phyloP scores from a whole-genome alignment of 2,329 filamentous ascomycete species.

The Diatrype stigma region DNA sequence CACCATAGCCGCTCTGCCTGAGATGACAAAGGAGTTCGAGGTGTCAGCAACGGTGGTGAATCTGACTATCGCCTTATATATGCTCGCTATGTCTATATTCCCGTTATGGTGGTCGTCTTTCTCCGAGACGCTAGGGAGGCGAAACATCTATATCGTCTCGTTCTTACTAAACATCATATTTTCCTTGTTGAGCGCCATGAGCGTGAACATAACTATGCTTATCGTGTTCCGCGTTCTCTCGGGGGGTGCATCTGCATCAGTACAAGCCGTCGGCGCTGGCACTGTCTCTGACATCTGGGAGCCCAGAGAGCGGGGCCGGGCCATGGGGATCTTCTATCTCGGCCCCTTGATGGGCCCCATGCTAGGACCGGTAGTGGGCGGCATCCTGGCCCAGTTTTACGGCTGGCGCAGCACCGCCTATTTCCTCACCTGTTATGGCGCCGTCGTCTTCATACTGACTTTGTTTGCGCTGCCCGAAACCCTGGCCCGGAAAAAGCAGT shows the following conservation, averaged over 20 bases:
- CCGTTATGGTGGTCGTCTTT: constrained; percentile 86
- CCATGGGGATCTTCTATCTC: constrained; percentile 82
- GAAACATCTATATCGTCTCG: constrained; percentile 73
- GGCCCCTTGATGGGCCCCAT: constrained; percentile 73
- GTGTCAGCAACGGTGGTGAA: constrained; percentile 66
- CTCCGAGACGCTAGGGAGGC: constrained; percentile 67
- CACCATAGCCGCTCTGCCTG: constrained; percentile 58
- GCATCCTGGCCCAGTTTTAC: constrained; percentile 62
- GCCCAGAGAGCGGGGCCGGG: constrained; percentile 63
- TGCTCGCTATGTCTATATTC: constrained; percentile 79
- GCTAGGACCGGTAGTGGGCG: constrained; percentile 72
- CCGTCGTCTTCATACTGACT: constrained; percentile 49
- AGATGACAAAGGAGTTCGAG: constrained; percentile 59
- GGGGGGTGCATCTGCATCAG: constrained; percentile 73
- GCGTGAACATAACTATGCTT: constrained; percentile 68
- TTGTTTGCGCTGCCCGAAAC: constrained; percentile 64
- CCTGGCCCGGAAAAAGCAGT: constrained; percentile 35
- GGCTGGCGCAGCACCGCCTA: constrained; percentile 76
- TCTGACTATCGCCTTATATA: constrained; percentile 72
- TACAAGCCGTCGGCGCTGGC: constrained; percentile 78
- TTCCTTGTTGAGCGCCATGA: constrained; percentile 64
- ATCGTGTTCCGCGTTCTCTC: constrained; percentile 70
- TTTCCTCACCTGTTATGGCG: constrained; percentile 70
- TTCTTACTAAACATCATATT: constrained; percentile 71
- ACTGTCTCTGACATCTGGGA: constrained; percentile 83